phyloP scores from a whole-genome alignment of 2,329 filamentous ascomycete species.

The Xylariaceae sp. region DNA sequence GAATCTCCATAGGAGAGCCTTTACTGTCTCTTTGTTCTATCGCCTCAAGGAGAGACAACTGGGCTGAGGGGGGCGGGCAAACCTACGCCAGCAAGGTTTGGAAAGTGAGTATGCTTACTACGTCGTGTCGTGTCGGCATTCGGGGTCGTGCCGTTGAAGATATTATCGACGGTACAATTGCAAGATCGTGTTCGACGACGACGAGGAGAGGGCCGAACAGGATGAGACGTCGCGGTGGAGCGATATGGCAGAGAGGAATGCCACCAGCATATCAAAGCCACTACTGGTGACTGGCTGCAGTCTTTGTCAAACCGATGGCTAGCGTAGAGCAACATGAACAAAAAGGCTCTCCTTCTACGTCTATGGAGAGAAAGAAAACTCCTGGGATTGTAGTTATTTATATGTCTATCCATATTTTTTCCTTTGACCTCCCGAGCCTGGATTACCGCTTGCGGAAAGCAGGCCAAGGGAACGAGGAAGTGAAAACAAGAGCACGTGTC shows the following conservation, averaged over 20 bases:
- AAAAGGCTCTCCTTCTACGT: constrained; percentile 18
- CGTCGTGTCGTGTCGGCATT: constrained; percentile 1
- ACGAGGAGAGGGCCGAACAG: neutral
- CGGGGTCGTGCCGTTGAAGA: constrained; percentile 2
- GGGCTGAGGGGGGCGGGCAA: neutral
- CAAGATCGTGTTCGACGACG: constrained; percentile 1
- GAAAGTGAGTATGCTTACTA: constrained; percentile 2
- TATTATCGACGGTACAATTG: neutral
- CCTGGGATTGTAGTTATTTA: constrained; percentile 28
- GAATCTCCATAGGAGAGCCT: constrained; percentile 18
- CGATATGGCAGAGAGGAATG: neutral
- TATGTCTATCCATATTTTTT: constrained; percentile 21
- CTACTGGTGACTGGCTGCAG: constrained; percentile 12
- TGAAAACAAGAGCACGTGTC: constrained; percentile 11
- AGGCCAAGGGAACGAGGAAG: constrained; percentile 14
- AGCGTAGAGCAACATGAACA: constrained; percentile 17
- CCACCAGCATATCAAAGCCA: constrained; percentile 1
- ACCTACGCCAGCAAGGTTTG: constrained; percentile 1
- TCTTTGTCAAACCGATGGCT: constrained; percentile 25
- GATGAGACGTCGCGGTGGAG: constrained; percentile 1
- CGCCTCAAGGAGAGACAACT: constrained; percentile 11
- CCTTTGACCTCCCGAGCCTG: constrained; percentile 21
- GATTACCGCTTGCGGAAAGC: constrained; percentile 30
- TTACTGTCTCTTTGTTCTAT: constrained; percentile 21
- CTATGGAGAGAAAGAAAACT: constrained; percentile 21